Conservation (phyloP, 805 yeast genomes). For the Candida yuanshanica region DNA sequence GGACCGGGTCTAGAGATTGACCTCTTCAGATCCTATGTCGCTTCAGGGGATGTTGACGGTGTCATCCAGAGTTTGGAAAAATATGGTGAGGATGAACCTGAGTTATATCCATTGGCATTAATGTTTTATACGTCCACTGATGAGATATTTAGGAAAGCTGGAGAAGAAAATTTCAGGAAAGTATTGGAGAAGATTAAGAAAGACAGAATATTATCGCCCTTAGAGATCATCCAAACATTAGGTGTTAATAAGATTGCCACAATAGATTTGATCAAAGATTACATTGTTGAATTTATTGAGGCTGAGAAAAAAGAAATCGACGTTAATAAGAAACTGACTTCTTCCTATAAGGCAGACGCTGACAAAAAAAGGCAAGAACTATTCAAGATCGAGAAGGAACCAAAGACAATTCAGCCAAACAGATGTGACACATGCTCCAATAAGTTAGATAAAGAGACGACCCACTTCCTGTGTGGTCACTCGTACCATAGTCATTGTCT, state of each 20-base stretch:
- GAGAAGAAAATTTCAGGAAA: slow-evolving; percentile 39
- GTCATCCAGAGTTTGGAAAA: slow-evolving; percentile 53
- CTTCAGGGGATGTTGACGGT: slow-evolving; percentile 48
- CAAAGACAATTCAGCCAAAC: slow-evolving; percentile 34
- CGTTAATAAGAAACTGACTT: slow-evolving; percentile 61
- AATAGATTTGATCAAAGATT: slow-evolving; percentile 67
- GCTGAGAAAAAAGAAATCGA: slow-evolving; percentile 56
- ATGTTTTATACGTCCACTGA: slow-evolving; percentile 55
- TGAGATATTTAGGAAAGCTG: slow-evolving; percentile 43
- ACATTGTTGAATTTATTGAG: slow-evolving; percentile 55
- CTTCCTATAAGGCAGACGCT: slow-evolving; percentile 65
- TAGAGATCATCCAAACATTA: slow-evolving; percentile 70
- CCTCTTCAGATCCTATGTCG: slow-evolving; percentile 58
- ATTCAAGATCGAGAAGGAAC: slow-evolving; percentile 34
- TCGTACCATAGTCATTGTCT: slow-evolving; percentile 82
- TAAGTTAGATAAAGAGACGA: slow-evolving; percentile 67
- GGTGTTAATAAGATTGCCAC: slow-evolving; percentile 58
- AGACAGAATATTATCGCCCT: slow-evolving; percentile 55
- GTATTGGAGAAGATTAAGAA: slow-evolving; percentile 50
- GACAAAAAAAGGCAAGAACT: slow-evolving; percentile 47
- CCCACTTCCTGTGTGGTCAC: slow-evolving; percentile 83
- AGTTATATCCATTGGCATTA: slow-evolving; percentile 60
- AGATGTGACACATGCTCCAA: slow-evolving; percentile 22
- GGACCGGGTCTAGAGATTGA: slow-evolving; percentile 38
- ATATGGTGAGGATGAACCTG: slow-evolving; percentile 58